These are phyloP conservation scores for Phaeotremella skinneri DNA, from an alignment of 768 basidiomycete genomes.

Conservation along the genomic window DNA sequence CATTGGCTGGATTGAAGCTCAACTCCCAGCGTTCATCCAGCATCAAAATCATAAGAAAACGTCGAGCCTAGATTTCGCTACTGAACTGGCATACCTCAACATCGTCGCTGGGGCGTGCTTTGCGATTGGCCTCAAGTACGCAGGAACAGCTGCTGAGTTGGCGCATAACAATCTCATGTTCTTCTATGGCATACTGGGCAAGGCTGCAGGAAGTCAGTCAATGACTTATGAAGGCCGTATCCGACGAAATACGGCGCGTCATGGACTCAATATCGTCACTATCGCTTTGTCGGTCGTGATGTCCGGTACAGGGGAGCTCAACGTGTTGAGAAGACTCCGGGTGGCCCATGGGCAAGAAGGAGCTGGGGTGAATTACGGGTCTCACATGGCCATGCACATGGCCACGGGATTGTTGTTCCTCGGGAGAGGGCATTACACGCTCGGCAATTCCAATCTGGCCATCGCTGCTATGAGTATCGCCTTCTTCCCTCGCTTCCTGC, in stretches of 20 bases:
- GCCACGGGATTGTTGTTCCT: conserved; percentile 88
- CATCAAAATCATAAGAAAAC: conserved; percentile 25
- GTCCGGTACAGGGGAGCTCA: conserved; percentile 95
- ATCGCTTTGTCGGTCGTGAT: conserved; percentile 87
- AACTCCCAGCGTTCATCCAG: conserved; percentile 68
- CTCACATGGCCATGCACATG: conserved; percentile 85
- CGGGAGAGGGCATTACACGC: conserved; percentile 84
- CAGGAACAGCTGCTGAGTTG: conserved; percentile 86
- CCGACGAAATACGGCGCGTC: conserved; percentile 78
- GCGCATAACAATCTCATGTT: conserved; percentile 79
- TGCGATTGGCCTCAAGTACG: conserved; percentile 84
- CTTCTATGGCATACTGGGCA: conserved; percentile 69
- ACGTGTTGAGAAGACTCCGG: conserved; percentile 78
- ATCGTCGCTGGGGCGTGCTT: conserved; percentile 90
- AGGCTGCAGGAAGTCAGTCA: conserved; percentile 54
- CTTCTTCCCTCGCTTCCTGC: conserved; percentile 86
- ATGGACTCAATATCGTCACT: conserved; percentile 82
- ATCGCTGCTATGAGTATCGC: conserved; percentile 85
- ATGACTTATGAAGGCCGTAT: conserved; percentile 82
- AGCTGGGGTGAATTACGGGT: conserved; percentile 62
- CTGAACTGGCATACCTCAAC: conserved; percentile 87
- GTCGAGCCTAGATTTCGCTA: conserved; percentile 61
- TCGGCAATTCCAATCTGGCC: conserved; percentile 87
- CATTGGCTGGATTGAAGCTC: conserved; percentile 64
- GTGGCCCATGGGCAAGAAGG: conserved; percentile 86